phyloP scores from a whole-genome alignment of 192 early-diverging fungal genomes.

The Lunasporangiospora selenospora region DNA sequence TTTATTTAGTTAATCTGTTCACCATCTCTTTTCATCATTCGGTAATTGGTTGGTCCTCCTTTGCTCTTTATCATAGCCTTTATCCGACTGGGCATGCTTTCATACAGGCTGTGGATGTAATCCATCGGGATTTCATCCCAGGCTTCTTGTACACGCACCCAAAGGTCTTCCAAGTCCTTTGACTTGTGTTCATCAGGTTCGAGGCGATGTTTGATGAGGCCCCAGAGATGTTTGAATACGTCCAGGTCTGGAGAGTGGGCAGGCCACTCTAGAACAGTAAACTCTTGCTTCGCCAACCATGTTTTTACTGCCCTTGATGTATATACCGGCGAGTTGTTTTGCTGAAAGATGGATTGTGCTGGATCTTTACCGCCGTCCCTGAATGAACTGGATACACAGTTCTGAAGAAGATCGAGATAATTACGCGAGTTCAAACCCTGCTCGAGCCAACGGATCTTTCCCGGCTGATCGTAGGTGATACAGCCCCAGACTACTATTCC shows the following conservation, averaged over 20 bases:
- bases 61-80: background rate
- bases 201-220: background rate
- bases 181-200: background rate
- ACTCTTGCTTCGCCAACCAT: slow-evolving; percentile 1
- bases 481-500: slow-evolving; percentile 9
- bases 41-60: slow-evolving; percentile 1
- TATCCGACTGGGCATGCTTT: slow-evolving; percentile 7
- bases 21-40: background rate
- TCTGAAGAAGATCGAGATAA: background rate
- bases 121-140: background rate
- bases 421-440: background rate
- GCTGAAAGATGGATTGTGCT: background rate
- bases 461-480: background rate
- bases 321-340: slow-evolving; percentile 2
- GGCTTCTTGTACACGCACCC: slow-evolving; percentile 1
- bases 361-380: background rate
- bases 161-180: background rate
- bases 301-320: background rate
- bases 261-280: slow-evolving; percentile 17
- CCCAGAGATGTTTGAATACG: slow-evolving; percentile 23
- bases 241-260: slow-evolving; percentile 21
- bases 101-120: background rate
- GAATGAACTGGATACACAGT: background rate
- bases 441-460: background rate
- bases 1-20: too few relatives aligned